Conservation (phyloP, 2,329 filamentous ascomycete genomes). For the Penicillium expansum region DNA sequence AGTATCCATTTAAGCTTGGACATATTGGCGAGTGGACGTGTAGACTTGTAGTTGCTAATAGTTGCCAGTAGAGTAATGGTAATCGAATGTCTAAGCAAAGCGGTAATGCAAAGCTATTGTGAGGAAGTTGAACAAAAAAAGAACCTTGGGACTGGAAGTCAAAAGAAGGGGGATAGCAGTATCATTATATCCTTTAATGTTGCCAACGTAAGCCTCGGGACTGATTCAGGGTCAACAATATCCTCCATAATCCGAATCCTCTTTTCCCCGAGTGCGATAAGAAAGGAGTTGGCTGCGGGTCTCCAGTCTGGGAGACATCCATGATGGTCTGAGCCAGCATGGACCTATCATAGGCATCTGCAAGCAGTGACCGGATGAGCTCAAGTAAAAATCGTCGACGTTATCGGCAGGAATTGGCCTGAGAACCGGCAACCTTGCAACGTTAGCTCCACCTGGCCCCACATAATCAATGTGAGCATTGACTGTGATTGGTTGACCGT, state of each 20-base stretch:
- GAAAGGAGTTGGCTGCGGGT: background rate
- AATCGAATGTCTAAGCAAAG: background rate
- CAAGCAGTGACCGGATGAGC: constrained; percentile 17
- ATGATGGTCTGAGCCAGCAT: background rate
- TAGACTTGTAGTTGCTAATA: background rate
- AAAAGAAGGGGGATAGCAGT: background rate
- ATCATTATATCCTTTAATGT: background rate
- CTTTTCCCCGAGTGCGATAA: constrained; percentile 1
- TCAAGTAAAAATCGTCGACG: constrained; percentile 24
- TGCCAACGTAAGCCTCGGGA: background rate
- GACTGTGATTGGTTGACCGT: constrained; percentile 17
- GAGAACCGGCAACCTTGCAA: background rate
- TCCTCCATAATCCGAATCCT: background rate
- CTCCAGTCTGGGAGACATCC: background rate
- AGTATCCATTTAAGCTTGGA: constrained; percentile 30
- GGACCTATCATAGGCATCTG: constrained; percentile 14
- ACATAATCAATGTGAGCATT: background rate
- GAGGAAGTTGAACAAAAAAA: background rate
- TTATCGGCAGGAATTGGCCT: constrained; percentile 23
- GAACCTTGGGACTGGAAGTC: background rate
- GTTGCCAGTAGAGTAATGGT: background rate
- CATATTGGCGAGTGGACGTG: constrained; percentile 19
- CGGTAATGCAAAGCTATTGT: background rate
- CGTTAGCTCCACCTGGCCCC: background rate
- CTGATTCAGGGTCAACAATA: background rate